Percentiles rank a stretch among this genome's conserved stretches.
Conservation (phyloP, 768 basidiomycete genomes). For the Mycena amicta region DNA sequence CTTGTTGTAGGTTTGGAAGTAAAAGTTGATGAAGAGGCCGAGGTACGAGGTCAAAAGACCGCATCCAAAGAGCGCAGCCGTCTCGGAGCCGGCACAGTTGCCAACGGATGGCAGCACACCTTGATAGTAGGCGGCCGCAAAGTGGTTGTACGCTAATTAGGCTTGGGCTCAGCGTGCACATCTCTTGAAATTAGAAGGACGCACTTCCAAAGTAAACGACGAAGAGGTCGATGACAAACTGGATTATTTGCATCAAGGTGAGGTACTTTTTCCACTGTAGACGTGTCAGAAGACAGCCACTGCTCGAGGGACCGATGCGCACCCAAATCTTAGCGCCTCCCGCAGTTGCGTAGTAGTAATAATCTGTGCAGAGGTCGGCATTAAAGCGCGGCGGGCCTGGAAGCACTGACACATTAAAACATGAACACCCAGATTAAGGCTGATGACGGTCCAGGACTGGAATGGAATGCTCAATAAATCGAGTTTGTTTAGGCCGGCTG, state of each 20-base stretch:
- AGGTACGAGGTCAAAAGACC: constrained; percentile 88
- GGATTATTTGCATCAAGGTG: constrained; percentile 94
- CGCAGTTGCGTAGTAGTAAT: constrained; percentile 98
- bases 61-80: constrained; percentile 88
- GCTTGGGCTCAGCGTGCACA: constrained; percentile 7
- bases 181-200: constrained; percentile 35
- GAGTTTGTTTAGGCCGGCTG: neutral
- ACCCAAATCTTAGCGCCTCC: constrained; percentile 98
- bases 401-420: constrained; percentile 90
- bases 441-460: constrained; percentile 97
- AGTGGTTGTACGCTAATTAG: constrained; percentile 75
- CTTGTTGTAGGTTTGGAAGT: constrained; percentile 82
- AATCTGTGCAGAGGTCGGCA: constrained; percentile 57
- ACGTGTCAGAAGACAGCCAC: constrained; percentile 6
- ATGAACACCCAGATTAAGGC: constrained; percentile 88
- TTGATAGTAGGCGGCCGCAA: constrained; percentile 64
- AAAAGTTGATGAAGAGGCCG: constrained; percentile 94
- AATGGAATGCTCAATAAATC: constrained; percentile 18
- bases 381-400: constrained; percentile 6
- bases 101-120: constrained; percentile 66
- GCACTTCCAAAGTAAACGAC: constrained; percentile 93
- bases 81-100: constrained; percentile 88
- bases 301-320: no score
- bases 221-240: constrained; percentile 91
- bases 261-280: constrained; percentile 97